Base-by-base conservation (phyloP, 2,329 filamentous ascomycete species). In the Pyrenochaeta sp. region DNA sequence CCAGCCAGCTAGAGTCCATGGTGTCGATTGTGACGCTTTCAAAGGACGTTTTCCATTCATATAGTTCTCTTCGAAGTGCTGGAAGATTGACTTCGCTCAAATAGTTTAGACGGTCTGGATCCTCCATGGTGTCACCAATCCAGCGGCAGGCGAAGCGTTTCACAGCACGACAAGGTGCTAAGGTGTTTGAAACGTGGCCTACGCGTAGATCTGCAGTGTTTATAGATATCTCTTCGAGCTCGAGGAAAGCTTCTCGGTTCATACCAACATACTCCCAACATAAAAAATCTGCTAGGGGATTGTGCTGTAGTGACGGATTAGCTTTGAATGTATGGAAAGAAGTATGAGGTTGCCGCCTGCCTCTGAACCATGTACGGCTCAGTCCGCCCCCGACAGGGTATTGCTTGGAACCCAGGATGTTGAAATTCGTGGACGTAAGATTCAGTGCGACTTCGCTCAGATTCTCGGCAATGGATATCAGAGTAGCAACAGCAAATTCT, bases 21-120 rank as follows among this genome's bases (percentile, higher is more conserved):
- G 59, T 56, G 29, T 60, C 56, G 11, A 63, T 39, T 3, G 43
- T 32, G 7, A 63, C 42, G 2, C 21, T 39, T 20, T 58, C 45
- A 11, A 63, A 37, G 5, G 30, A 30, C 7, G 32, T 9, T 17
- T 46, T 20, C 23, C 52, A 52, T 4, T 11, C 11, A 12, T 1
- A 3, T 14, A 61, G 43, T 4, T 32, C 4, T 12, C 29, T 3
- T 14, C 32, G 15, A n/a, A 37, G 10, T 9, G 15, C 35, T 21
- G 35, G 17, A 37, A 37, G 35, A 37, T 37, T 18, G 35, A 37
- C 15, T 21, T 37, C 15, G 35, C n/a, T 36, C 33, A 36, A 21
- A 17, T 9, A 20, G 3, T 2, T 37, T 37, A 2, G 15, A 11
- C 7, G 35, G 20, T 20, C 2, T 14, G 35, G 2, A 21, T 11